These are phyloP conservation scores for Paramecium bursaria DNA, from an alignment of 73 alveolate species.

Conservation along the genomic window DNA sequence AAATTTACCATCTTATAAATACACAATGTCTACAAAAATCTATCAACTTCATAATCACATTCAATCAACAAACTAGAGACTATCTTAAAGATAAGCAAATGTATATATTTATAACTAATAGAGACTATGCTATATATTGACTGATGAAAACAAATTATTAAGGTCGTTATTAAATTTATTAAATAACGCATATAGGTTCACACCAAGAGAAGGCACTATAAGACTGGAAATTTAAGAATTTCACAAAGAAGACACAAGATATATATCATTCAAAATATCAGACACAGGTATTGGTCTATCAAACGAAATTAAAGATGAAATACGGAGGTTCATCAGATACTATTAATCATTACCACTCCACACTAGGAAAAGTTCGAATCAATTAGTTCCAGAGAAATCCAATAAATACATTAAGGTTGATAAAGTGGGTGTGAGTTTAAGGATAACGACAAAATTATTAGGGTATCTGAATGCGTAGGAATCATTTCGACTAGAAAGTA, in stretches of 20 bases:
- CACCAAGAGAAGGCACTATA: conserved; percentile 27
- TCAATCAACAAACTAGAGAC: no score
- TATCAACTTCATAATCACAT: no score
- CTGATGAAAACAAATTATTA: conserved; percentile 17
- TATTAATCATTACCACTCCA: background rate
- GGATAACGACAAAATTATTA: conserved; percentile 37
- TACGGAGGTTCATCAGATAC: background rate
- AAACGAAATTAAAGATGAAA: conserved; percentile 12
- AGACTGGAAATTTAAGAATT: conserved; percentile 9
- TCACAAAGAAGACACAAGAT: background rate
- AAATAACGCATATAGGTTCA: conserved; percentile 53
- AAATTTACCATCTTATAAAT: no score
- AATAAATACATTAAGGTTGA: conserved; percentile 6
- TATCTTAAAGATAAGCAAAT: background rate
- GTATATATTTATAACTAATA: background rate
- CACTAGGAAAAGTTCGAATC: no score
- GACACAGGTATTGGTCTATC: conserved; percentile 31
- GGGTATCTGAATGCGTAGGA: background rate
- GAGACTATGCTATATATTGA: conserved; percentile 2
- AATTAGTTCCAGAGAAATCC: no score
- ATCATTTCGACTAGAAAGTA: conserved; percentile 17
- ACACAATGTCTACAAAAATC: no score
- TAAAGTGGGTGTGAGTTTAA: conserved; percentile 31
- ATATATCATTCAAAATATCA: background rate
- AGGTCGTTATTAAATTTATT: conserved; percentile 25